A percentile compares a stretch with the other conserved stretches of the same genome.
These are phyloP conservation scores for Chrysopogon serrulatus DNA, from an alignment of 176 grass and related monocot genomes.

Conservation along the genomic window DNA sequence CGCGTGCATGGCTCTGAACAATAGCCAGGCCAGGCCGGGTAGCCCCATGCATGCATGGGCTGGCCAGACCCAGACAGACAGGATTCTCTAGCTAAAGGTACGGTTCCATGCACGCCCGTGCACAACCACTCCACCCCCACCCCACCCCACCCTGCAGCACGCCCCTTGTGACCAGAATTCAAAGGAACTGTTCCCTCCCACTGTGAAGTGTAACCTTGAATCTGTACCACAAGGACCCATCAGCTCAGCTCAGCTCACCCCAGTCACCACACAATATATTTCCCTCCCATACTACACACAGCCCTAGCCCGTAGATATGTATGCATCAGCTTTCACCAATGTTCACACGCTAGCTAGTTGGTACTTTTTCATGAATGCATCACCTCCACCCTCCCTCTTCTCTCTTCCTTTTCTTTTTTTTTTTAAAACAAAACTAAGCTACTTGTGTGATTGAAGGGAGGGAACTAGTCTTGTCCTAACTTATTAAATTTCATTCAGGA, in stretches of 20 bases:
- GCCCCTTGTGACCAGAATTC: constrained; percentile 60
- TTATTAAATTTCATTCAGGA: background rate
- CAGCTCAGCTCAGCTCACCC: background rate
- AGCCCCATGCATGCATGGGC: constrained; percentile 16
- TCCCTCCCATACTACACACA: background rate
- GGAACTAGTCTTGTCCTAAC: background rate
- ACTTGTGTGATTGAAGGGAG: background rate
- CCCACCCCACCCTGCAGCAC: background rate
- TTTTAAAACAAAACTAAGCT: background rate
- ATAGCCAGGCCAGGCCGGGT: constrained; percentile 6
- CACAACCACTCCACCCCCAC: constrained; percentile 31
- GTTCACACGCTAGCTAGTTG: background rate
- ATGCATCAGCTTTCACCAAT: constrained; percentile 6
- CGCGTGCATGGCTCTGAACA: constrained; percentile 20
- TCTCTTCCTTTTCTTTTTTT: background rate
- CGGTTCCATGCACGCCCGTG: constrained; percentile 59
- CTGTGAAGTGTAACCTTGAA: constrained; percentile 40
- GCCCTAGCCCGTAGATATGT: background rate
- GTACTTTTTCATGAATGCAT: background rate
- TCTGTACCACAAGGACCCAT: constrained; percentile 41
- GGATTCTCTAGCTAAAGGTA: constrained; percentile 54
- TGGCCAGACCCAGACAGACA: constrained; percentile 27
- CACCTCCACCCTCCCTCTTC: background rate
- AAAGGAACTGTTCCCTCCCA: constrained; percentile 50
- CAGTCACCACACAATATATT: constrained; percentile 20